A percentile compares a stretch with the other conserved stretches of the same genome.
phyloP scores from a whole-genome alignment of 768 basidiomycete species.

The Suillus clintonianus region DNA sequence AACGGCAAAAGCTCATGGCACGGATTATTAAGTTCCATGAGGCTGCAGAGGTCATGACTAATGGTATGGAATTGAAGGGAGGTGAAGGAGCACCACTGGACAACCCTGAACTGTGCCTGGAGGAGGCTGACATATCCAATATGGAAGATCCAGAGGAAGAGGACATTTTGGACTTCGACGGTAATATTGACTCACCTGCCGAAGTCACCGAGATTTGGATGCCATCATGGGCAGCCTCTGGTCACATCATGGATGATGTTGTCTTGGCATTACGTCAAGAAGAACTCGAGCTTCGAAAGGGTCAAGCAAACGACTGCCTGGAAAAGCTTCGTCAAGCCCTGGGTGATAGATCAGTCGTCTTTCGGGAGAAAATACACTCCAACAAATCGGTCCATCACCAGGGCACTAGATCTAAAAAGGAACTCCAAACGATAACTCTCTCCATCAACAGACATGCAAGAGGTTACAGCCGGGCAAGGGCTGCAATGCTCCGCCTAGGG shows the following conservation, averaged over 20 bases:
- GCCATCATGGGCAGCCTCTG: not conserved
- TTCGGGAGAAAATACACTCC: slow-evolving; percentile 3
- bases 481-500: not conserved
- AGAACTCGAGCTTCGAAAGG: slow-evolving; percentile 5
- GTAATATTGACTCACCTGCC: not conserved
- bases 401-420: slow-evolving; percentile 1
- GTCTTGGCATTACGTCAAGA: not conserved
- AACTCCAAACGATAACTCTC: not conserved
- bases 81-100: not conserved
- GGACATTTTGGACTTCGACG: not conserved
- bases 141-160: not conserved
- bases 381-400: not conserved
- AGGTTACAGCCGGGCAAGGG: not conserved
- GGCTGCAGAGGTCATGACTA: not conserved
- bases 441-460: slow-evolving; percentile 3
- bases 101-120: not conserved
- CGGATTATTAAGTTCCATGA: not conserved
- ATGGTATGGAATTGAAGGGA: not conserved
- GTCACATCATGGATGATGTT: not conserved
- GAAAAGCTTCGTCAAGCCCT: slow-evolving; percentile 5
- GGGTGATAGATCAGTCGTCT: slow-evolving; percentile 6
- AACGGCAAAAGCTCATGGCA: slow-evolving; percentile 1
- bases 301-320: slow-evolving; percentile 9
- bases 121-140: not conserved
- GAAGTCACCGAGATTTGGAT: slow-evolving; percentile 4